phyloP scores from a whole-genome alignment of 352 stramenopile species.

The Phytophthora crassamura region DNA sequence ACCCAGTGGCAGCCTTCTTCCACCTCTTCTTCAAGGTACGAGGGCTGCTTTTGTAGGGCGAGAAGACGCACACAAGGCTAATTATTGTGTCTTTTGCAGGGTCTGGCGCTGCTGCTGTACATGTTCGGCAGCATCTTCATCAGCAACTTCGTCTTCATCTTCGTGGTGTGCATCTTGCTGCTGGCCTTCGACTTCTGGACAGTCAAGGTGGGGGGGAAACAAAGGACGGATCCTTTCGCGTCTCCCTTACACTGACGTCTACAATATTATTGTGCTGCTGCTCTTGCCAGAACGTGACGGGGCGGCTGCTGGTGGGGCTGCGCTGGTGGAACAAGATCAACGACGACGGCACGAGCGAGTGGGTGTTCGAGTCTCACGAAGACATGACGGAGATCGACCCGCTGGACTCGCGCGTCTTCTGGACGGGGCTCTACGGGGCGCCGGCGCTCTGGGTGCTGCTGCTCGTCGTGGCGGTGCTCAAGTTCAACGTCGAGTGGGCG shows the following conservation, averaged over 20 bases:
- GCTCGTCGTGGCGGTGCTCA: conserved; percentile 92
- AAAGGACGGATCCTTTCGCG: conserved; percentile 36
- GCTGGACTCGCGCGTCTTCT: conserved; percentile 94
- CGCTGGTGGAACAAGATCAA: conserved; percentile 99
- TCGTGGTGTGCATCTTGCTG: conserved; percentile 96
- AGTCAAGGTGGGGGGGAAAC: conserved; percentile 84
- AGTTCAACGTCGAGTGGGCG: conserved; percentile 95
- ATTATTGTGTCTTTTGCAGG: conserved; percentile 26
- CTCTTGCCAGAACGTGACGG: conserved; percentile 84
- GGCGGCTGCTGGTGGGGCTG: conserved; percentile 92
- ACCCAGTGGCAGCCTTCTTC: conserved; percentile 96
- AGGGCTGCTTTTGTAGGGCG: neutral
- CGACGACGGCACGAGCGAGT: conserved; percentile 94
- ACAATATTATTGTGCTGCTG: neutral
- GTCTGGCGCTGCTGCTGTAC: conserved; percentile 93
- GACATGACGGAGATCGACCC: conserved; percentile 90
- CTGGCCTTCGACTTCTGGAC: conserved; percentile 99
- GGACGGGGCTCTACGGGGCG: conserved; percentile 95
- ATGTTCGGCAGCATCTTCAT: conserved; percentile 93
- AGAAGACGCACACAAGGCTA: neutral
- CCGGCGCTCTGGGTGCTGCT: conserved; percentile 92
- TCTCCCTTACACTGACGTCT: no score
- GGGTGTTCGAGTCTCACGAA: conserved; percentile 97
- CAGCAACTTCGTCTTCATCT: conserved; percentile 96
- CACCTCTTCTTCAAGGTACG: conserved; percentile 96